Base-by-base conservation (phyloP, 345 rosid species). In the Isatis tinctoria region DNA sequence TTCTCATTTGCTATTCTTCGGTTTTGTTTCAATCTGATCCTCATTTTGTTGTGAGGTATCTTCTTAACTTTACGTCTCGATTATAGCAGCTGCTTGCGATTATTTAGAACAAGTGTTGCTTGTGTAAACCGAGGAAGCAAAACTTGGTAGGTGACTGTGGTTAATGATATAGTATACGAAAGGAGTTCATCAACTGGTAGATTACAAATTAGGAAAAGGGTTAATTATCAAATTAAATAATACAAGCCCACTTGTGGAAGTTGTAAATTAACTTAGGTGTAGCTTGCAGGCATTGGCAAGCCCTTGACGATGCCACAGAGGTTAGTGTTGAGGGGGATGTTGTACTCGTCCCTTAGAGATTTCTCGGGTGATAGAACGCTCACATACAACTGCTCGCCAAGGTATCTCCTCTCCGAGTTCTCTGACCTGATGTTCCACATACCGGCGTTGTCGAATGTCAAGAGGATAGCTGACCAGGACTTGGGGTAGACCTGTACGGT, bases 351-450 rank as follows among this genome's bases (percentile, higher is more conserved):
- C 43, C 89, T 87, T 5, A 93, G 82, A 0, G 98, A 93, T 4
- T 83, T 80, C 16, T 67, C 84, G 0, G 95, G 98, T 2, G 91
- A 88, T 0, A 77, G 75, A 66, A 87, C 88, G 13, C 97, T 92
- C 3, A 78, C 49, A 44, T 90, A 93, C 24, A 90, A 64, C 44
- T 93, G 90, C 16, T 93, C 86, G 0, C 98, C 98, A 1, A 92
- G 83, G 79, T 85, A 87, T 6, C 79, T 65, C 59, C 84, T 88
- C 81, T 90, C 97, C 74, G 56, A 48, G 58, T 78, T 53, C 67
- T 90, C 89, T 0, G 97, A 90, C 75, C 94, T 85, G 8, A 92
- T 18, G 81, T 88, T 92, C 97, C 97, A 92, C 96, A 89, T 89
- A 18, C 97, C 96, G 0, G 88, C 85, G 7, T 92, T 92, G 82